Evolutionary conservation across 169 alveolate species (phyloP), one percentile per base, ranked within the genome.

Genomic region (Cryptosporidium canis): DNA sequence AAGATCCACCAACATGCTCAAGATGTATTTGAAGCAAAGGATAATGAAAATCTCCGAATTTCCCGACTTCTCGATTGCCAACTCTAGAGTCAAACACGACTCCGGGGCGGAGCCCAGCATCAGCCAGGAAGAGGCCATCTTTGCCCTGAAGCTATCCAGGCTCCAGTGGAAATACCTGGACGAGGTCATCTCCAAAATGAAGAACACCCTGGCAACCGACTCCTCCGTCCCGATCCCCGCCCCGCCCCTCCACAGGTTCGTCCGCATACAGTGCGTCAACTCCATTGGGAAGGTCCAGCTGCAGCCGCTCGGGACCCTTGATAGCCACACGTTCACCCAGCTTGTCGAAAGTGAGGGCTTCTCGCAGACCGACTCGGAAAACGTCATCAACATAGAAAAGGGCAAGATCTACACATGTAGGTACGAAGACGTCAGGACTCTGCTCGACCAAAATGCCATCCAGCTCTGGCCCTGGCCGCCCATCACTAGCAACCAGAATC

Each of bases 391-490:
- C 27, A 77, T 77, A 24, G 64, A 61, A 39, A 39, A 77, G 18
- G 87, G 87, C 55, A 55, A 58, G 39, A 77, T 61, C 11, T 77
- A 77, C 44, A 43, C 72, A 1, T 53, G 77, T 45, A 77, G 44
- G 37, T 77, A 77, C n/a, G 72, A 55, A 58, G 77, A 77, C 31
- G 43, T 55, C 1, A 77, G 72, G 24, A 16, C 56, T 61, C 61
- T 77, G 4, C 71, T 77, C 9, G 35, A 37, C 61, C 55, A 21
- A n/a, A 63, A 45, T 41, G 18, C 63, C 18, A 31, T 77, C 7
- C 87, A 77, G 43, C 72, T 77, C 7, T 77, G 87, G 87, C 71
- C 87, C 9, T 77, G 87, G 87, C 87, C 87, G 2, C 87, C 87
- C n/a, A 37, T 58, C n/a, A 58, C 65, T 37, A 33, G 58, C 44